Percentiles rank a stretch among this genome's conserved stretches.
Evolutionary conservation across 352 stramenopile species (phyloP).

Genomic region (Albugo candida): DNA sequence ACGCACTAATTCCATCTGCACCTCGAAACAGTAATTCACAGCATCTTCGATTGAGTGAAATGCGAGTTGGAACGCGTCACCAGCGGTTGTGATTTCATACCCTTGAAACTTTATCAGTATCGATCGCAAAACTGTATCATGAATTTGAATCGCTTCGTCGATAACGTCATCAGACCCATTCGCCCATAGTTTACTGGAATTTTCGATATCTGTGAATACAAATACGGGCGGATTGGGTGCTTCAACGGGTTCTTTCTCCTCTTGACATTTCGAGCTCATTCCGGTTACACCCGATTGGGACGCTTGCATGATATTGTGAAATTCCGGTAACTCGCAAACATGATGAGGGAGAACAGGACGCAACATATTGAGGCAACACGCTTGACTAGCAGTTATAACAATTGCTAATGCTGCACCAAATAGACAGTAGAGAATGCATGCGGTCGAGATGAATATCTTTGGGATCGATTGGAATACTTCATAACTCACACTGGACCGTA

Average conservation of each 20-base stretch:
- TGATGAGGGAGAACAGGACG: slow-evolving; percentile 31
- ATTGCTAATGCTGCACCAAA: slow-evolving; percentile 36
- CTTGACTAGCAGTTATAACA: slow-evolving; percentile 41
- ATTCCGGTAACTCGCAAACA: slow-evolving; percentile 32
- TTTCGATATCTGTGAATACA: slow-evolving; percentile 48
- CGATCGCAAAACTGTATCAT: slow-evolving; percentile 26
- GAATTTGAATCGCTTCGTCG: slow-evolving; percentile 23
- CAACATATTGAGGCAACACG: slow-evolving; percentile 29
- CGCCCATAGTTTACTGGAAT: slow-evolving; percentile 26
- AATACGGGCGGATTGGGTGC: slow-evolving; percentile 13
- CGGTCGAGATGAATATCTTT: slow-evolving; percentile 28
- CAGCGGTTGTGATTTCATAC: slow-evolving; percentile 40
- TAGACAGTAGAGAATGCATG: slow-evolving; percentile 41
- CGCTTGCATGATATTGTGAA: slow-evolving; percentile 1
- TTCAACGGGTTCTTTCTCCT: no score
- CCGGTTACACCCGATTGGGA: no score
- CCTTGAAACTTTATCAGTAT: slow-evolving; percentile 18
- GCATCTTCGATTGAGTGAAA: slow-evolving; percentile 33
- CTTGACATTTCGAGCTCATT: no score
- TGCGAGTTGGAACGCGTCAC: slow-evolving; percentile 37
- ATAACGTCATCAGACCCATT: slow-evolving; percentile 19
- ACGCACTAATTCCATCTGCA: slow-evolving; percentile 23
- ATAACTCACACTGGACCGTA: slow-evolving; percentile 17
- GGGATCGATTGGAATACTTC: slow-evolving; percentile 22
- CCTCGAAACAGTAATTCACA: slow-evolving; percentile 28